These are phyloP conservation scores for Punctularia strigosozonata DNA, from an alignment of 768 basidiomycete genomes.

Conservation along the genomic window DNA sequence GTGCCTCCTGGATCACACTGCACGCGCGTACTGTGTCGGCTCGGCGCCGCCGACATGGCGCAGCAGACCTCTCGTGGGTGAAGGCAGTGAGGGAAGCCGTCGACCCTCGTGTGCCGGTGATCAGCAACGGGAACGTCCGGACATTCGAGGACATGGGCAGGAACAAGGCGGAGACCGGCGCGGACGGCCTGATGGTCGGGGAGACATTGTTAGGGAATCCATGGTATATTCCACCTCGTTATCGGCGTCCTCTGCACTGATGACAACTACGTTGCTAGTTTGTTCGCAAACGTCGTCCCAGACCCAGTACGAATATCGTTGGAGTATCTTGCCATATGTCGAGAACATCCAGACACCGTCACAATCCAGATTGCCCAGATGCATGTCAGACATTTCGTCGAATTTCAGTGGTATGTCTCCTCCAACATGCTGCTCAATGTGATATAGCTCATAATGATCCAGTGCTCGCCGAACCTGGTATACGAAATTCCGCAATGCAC, in stretches of 20 bases:
- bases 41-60: slow-evolving; percentile 55
- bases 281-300: slow-evolving; percentile 42
- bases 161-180: slow-evolving; percentile 45
- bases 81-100: slow-evolving; percentile 21
- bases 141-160: slow-evolving; percentile 39
- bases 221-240: slow-evolving; percentile 30
- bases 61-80: slow-evolving; percentile 53
- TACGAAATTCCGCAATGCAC: slow-evolving; percentile 12
- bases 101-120: slow-evolving; percentile 39
- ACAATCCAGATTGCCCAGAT: slow-evolving; percentile 39
- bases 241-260: not conserved
- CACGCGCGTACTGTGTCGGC: slow-evolving; percentile 68
- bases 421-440: not conserved
- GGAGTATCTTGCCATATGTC: slow-evolving; percentile 59
- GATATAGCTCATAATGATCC: not conserved
- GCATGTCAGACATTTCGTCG: slow-evolving; percentile 58
- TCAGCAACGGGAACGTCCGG: slow-evolving; percentile 76
- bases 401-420: slow-evolving; percentile 48
- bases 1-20: slow-evolving; percentile 59
- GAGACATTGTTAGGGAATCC: slow-evolving; percentile 70
- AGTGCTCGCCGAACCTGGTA: slow-evolving; percentile 18
- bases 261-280: slow-evolving; percentile 20
- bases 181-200: slow-evolving; percentile 74
- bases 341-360: slow-evolving; percentile 35
- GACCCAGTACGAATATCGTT: slow-evolving; percentile 57